Conservation (phyloP, 257 asterid genomes). For the Fraxinus cuspidata region DNA sequence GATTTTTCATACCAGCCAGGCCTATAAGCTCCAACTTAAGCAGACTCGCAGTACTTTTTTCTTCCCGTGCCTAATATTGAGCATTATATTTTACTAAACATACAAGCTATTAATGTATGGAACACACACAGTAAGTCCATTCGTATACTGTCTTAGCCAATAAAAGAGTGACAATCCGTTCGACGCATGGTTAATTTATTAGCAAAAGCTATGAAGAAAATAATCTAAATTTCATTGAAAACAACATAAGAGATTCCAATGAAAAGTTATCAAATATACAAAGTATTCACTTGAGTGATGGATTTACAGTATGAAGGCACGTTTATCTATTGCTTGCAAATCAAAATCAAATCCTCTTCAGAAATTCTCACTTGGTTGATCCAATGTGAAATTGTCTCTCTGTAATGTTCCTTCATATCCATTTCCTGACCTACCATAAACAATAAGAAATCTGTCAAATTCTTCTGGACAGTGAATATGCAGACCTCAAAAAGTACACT, state of each 20-base stretch:
- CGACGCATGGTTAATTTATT: neutral
- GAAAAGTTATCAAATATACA: neutral
- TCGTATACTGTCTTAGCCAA: neutral
- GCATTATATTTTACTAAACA: neutral
- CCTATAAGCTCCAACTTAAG: too few species aligned
- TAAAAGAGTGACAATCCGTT: neutral
- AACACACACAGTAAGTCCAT: neutral
- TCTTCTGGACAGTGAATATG: conserved; percentile 4
- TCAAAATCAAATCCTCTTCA: neutral
- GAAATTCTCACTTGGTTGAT: conserved; percentile 19
- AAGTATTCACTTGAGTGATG: neutral
- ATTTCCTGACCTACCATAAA: conserved; percentile 63
- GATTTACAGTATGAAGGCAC: neutral
- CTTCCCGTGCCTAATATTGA: neutral
- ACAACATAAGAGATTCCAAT: too few species aligned
- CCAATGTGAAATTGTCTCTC: conserved; percentile 18
- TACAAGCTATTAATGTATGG: neutral
- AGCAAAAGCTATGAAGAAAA: neutral
- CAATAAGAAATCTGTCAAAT: conserved; percentile 30
- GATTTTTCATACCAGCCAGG: too few species aligned
- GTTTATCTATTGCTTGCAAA: neutral
- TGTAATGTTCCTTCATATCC: conserved; percentile 43
- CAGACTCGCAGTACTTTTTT: neutral
- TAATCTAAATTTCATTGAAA: too few species aligned
- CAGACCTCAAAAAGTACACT: neutral